phyloP scores from a whole-genome alignment of 345 rosid genomes.

The Melaleuca quinquenervia region DNA sequence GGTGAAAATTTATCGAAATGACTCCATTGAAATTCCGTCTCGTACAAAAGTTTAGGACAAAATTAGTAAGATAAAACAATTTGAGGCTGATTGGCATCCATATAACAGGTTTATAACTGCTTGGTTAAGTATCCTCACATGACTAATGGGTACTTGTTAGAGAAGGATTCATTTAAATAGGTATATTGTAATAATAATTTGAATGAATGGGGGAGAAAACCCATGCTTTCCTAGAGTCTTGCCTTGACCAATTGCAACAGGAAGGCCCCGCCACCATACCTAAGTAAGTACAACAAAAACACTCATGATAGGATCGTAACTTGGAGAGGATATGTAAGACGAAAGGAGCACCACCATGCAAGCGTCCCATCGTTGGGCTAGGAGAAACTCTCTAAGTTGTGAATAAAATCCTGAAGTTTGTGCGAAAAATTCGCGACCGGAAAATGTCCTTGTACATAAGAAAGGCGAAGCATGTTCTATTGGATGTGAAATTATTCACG shows the following conservation, averaged over 20 bases:
- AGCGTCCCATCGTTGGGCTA: rapidly evolving
- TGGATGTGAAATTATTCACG: neutral
- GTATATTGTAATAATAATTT: neutral
- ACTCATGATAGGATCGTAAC: neutral
- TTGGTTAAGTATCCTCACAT: neutral
- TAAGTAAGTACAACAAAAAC: neutral
- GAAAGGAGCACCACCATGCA: neutral
- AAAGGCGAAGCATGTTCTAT: neutral
- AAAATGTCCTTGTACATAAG: neutral
- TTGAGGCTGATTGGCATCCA: rapidly evolving
- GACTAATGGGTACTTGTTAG: neutral
- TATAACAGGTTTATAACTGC: neutral
- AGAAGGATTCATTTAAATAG: neutral
- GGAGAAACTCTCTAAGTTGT: neutral
- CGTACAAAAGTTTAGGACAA: rapidly evolving
- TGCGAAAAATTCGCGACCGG: neutral
- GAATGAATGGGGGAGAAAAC: neutral
- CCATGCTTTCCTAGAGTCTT: neutral
- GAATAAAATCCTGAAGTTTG: neutral
- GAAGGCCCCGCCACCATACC: neutral
- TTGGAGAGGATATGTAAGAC: neutral
- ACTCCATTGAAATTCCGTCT: neutral
- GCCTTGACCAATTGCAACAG: neutral
- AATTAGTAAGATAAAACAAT: neutral
- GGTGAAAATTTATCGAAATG: neutral